phyloP scores from a whole-genome alignment of 139 green algal genomes.

The Haematococcus lacustris region DNA sequence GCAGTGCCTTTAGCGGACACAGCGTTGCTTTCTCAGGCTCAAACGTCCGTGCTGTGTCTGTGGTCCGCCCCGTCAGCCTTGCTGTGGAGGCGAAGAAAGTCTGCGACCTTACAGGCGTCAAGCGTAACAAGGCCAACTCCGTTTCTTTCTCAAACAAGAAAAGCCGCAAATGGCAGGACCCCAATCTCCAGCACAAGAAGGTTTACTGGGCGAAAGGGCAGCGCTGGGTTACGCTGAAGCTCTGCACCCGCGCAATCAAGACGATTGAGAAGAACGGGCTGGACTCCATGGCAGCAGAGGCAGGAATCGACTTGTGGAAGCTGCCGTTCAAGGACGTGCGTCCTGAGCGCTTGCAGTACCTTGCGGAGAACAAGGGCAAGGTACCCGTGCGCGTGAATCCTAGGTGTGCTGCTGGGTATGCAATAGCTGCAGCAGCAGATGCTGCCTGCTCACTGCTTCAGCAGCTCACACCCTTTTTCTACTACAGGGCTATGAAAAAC shows the following conservation, averaged over 20 bases:
- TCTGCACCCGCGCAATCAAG: constrained; percentile 68
- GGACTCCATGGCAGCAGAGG: constrained; percentile 81
- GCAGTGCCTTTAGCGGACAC: constrained; percentile 4
- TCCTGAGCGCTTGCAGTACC: constrained; percentile 49
- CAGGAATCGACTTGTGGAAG: constrained; percentile 79
- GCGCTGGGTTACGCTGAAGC: constrained; percentile 70
- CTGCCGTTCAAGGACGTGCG: constrained; percentile 74
- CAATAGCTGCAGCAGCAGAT: too few species aligned
- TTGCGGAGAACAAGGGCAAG: constrained; percentile 50
- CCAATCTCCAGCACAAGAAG: constrained; percentile 85
- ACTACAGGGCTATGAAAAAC: constrained; percentile 89
- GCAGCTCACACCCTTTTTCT: too few species aligned
- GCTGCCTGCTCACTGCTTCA: too few species aligned
- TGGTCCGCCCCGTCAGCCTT: not conserved
- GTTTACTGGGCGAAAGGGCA: constrained; percentile 70
- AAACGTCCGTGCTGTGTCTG: constrained; percentile 1
- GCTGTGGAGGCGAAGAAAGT: constrained; percentile 34
- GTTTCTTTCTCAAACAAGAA: constrained; percentile 97
- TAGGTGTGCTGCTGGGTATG: not conserved
- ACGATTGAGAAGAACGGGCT: constrained; percentile 88
- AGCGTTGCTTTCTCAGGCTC: constrained; percentile 2
- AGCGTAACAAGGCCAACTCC: constrained; percentile 93
- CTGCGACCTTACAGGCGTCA: constrained; percentile 88
- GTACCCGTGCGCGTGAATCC: constrained; percentile 28
- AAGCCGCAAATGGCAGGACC: constrained; percentile 91